Percentiles rank a stretch among this genome's conserved stretches.
phyloP scores from a whole-genome alignment of 2,329 filamentous ascomycete species.

The Teratosphaeria viscida region DNA sequence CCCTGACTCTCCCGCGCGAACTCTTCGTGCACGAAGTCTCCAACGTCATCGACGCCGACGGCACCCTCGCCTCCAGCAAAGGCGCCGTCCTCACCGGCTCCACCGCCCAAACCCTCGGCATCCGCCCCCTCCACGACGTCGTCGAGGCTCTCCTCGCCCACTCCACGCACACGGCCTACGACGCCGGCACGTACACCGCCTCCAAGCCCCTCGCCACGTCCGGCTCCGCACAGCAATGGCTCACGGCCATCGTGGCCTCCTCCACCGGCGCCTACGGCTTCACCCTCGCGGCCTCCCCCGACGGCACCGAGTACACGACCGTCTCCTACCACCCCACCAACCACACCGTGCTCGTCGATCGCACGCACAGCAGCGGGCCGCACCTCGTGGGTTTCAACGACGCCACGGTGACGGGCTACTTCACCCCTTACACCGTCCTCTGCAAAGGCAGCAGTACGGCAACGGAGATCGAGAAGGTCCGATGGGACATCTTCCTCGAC shows the following conservation, averaged over 20 bases:
- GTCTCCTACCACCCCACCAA: slow-evolving; percentile 37
- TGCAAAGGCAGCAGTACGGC: slow-evolving; percentile 8
- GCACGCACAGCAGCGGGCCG: slow-evolving; percentile 27
- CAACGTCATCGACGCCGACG: slow-evolving; percentile 27
- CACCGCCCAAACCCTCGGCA: slow-evolving; percentile 35
- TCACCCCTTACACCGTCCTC: slow-evolving; percentile 33
- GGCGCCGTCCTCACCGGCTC: slow-evolving; percentile 17
- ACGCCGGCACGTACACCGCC: slow-evolving; percentile 16
- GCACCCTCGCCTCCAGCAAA: slow-evolving; percentile 15
- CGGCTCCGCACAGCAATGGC: slow-evolving; percentile 30
- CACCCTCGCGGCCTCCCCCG: slow-evolving; percentile 33
- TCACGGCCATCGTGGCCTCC: slow-evolving; percentile 28
- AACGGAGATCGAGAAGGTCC: slow-evolving; percentile 26
- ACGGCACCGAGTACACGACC: slow-evolving; percentile 33
- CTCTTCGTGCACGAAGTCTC: slow-evolving; percentile 36
- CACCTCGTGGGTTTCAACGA: too few relatives aligned
- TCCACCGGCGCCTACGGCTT: slow-evolving; percentile 33
- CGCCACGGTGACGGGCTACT: slow-evolving; percentile 31
- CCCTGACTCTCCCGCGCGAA: slow-evolving; percentile 34
- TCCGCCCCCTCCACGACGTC: slow-evolving; percentile 35
- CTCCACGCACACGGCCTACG: slow-evolving; percentile 14
- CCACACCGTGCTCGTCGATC: slow-evolving; percentile 37
- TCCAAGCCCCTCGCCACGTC: slow-evolving; percentile 19
- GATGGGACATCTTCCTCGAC: slow-evolving; percentile 38
- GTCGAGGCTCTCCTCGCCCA: slow-evolving; percentile 29